Percentiles rank a stretch among this genome's conserved stretches.
Evolutionary conservation across 2,329 filamentous ascomycete species (phyloP).

Genomic region (Verticillium zaregamsianum): DNA sequence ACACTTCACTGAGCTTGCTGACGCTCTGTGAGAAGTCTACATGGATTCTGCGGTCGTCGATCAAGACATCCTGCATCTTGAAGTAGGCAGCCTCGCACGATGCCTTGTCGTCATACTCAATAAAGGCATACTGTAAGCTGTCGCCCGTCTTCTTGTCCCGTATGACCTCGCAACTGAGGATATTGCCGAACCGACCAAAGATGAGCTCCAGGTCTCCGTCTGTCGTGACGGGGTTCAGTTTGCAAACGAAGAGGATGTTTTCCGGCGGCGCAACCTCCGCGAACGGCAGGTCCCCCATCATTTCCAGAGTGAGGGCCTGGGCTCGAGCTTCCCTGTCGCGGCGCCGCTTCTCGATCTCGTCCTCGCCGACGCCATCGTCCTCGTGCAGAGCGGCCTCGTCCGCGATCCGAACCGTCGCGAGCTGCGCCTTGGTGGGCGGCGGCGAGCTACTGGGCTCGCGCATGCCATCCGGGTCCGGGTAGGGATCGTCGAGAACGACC

Average conservation of each 20-base stretch:
- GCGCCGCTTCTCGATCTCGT: conserved; percentile 72
- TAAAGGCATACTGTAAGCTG: conserved; percentile 94
- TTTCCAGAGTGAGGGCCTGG: conserved; percentile 91
- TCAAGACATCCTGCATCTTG: conserved; percentile 97
- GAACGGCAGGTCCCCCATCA: conserved; percentile 96
- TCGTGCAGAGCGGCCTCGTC: conserved; percentile 81
- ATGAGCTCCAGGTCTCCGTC: conserved; percentile 94
- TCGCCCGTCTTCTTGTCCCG: conserved; percentile 91
- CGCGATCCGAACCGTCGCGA: conserved; percentile 86
- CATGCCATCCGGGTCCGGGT: conserved; percentile 73
- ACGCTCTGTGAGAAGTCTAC: conserved; percentile 98
- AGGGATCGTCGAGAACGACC: conserved; percentile 87
- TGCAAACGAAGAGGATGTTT: conserved; percentile 97
- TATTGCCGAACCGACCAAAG: conserved; percentile 93
- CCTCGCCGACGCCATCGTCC: conserved; percentile 68
- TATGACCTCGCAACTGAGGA: conserved; percentile 93
- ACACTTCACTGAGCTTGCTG: conserved; percentile 79
- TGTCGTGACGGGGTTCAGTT: conserved; percentile 92
- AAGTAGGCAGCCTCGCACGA: conserved; percentile 95
- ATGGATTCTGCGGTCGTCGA: conserved; percentile 95
- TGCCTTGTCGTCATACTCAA: conserved; percentile 90
- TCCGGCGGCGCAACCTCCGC: conserved; percentile 96
- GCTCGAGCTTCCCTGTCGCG: conserved; percentile 88
- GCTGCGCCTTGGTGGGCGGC: conserved; percentile 74
- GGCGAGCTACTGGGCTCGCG: conserved; percentile 77